Evolutionary conservation across 2,329 filamentous ascomycete genomes (phyloP).

Genomic region (Arthroderma uncinatum): DNA sequence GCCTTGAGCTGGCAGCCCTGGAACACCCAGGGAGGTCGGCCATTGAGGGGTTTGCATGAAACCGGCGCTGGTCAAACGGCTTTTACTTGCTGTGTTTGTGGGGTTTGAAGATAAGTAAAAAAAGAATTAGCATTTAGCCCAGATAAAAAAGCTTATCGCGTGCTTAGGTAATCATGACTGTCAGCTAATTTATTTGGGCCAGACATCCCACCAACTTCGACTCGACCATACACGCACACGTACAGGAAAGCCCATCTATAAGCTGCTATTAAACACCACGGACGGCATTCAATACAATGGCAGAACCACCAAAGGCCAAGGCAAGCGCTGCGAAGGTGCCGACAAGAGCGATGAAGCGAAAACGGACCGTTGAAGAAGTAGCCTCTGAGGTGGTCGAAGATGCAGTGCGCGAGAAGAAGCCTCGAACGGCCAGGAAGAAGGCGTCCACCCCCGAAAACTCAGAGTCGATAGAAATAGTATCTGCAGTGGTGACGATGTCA

Average conservation of each 20-base stretch:
- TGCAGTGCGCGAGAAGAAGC: conserved; percentile 18
- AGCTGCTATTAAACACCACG: background rate
- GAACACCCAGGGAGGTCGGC: background rate
- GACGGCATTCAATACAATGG: background rate
- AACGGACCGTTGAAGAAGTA: conserved; percentile 16
- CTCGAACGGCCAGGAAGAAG: conserved; percentile 26
- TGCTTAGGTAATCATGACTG: background rate
- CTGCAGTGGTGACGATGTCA: conserved; percentile 46
- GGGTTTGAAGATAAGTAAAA: background rate
- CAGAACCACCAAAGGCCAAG: background rate
- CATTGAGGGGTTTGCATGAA: background rate
- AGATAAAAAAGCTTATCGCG: background rate
- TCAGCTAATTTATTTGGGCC: background rate
- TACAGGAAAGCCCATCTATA: background rate
- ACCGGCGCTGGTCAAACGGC: background rate
- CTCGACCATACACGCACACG: background rate
- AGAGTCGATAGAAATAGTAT: conserved; percentile 42
- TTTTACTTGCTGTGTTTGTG: background rate
- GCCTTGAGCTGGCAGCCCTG: background rate
- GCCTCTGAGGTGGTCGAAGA: conserved; percentile 19
- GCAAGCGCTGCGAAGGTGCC: background rate
- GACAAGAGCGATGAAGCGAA: conserved; percentile 6
- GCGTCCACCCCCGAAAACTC: conserved; percentile 39
- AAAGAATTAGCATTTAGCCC: background rate
- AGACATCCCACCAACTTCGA: background rate